Evolutionary conservation across 495 filamentous ascomycete species (phyloP).

Genomic region (Copromyces sp.): DNA sequence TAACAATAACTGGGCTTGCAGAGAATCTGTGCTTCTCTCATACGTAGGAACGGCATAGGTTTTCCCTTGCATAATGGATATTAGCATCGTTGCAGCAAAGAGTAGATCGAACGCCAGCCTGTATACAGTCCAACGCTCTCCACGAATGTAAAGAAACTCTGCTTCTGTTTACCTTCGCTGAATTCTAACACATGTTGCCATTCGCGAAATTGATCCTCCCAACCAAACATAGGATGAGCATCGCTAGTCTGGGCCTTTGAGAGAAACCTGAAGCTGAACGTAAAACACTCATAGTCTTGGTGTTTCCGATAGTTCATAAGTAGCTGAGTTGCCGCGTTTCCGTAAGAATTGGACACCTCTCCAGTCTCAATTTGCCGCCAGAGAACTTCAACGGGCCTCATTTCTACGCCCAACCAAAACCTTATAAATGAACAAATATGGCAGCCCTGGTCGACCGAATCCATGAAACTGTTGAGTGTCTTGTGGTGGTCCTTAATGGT

Average conservation of each 20-base stretch:
- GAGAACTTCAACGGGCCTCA: too few relatives aligned
- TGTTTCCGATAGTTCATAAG: not conserved
- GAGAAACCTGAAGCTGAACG: not conserved
- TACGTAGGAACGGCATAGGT: not conserved
- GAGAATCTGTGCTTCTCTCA: not conserved
- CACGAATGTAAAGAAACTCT: not conserved
- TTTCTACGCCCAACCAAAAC: too few relatives aligned
- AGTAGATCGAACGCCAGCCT: not conserved
- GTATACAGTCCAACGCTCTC: not conserved
- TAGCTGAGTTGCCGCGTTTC: not conserved
- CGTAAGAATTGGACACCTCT: not conserved
- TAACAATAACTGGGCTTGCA: too few relatives aligned
- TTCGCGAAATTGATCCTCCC: fast-evolving
- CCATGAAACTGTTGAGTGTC: not conserved
- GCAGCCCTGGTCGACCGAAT: not conserved
- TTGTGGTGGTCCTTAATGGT: not conserved
- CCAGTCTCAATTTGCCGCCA: not conserved
- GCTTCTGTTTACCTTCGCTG: not conserved
- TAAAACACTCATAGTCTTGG: not conserved
- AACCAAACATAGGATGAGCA: fast-evolving
- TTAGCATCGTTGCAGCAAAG: not conserved
- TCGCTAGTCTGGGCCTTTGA: not conserved
- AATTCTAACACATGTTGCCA: not conserved
- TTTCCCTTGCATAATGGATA: not conserved
- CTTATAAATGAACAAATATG: not conserved